phyloP scores from a whole-genome alignment of 2,329 filamentous ascomycete species.

The Anthostomella pinea region DNA sequence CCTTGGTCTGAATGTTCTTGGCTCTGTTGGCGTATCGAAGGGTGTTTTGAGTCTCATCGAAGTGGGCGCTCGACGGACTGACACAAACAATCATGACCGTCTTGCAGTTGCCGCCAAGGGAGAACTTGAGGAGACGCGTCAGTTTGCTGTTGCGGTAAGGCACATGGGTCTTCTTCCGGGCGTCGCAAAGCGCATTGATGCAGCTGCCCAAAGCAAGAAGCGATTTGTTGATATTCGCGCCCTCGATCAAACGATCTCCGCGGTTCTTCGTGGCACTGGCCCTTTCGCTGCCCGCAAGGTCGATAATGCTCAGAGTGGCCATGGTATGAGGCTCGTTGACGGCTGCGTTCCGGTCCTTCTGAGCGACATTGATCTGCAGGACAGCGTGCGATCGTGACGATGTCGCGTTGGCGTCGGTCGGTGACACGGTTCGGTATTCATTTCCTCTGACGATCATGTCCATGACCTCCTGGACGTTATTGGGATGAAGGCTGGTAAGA shows the following conservation, averaged over 20 bases:
- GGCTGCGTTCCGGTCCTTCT: conserved; percentile 89
- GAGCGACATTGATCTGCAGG: conserved; percentile 91
- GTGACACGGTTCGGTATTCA: conserved; percentile 90
- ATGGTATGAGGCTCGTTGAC: conserved; percentile 96
- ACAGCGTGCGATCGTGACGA: conserved; percentile 97
- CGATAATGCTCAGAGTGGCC: conserved; percentile 97
- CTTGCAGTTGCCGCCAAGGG: conserved; percentile 94
- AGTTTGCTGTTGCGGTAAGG: conserved; percentile 98
- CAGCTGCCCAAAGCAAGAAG: conserved; percentile 91
- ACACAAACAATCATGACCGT: conserved; percentile 99
- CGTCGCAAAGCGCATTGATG: conserved; percentile 96
- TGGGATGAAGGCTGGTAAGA: conserved; percentile 85
- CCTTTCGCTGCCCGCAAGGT: conserved; percentile 91
- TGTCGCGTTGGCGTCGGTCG: conserved; percentile 94
- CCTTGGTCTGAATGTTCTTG: conserved; percentile 99
- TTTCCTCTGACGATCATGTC: conserved; percentile 98
- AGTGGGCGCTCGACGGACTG: conserved; percentile 93
- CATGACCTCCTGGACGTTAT: conserved; percentile 95
- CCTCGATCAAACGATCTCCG: conserved; percentile 85
- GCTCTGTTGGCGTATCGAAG: conserved; percentile 94
- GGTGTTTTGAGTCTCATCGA: conserved; percentile 97
- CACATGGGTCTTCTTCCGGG: conserved; percentile 86
- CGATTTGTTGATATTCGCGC: conserved; percentile 99
- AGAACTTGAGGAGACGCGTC: conserved; percentile 93
- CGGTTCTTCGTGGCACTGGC: conserved; percentile 96